These are phyloP conservation scores for Sisymbrium irio DNA, from an alignment of 345 rosid species.

Conservation along the genomic window DNA sequence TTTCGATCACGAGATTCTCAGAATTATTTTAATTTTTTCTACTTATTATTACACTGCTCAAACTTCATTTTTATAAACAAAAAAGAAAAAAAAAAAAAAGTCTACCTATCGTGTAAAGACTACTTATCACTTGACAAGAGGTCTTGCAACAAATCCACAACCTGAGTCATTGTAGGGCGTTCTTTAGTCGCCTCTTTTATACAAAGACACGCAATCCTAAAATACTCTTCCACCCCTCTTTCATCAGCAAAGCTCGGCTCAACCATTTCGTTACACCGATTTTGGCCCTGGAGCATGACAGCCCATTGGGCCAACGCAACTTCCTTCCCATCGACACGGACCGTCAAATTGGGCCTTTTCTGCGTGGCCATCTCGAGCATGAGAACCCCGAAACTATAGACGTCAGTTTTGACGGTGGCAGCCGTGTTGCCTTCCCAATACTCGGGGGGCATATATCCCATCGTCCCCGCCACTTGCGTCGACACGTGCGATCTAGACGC, in stretches of 20 bases:
- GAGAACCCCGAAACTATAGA: slow-evolving; percentile 74
- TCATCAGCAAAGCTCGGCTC: slow-evolving; percentile 13
- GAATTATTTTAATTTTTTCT: background rate
- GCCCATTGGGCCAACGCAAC: slow-evolving; percentile 67
- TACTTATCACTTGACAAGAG: background rate
- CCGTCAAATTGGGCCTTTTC: slow-evolving; percentile 63
- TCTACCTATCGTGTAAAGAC: background rate
- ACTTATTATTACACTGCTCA: background rate
- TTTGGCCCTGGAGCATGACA: slow-evolving; percentile 35
- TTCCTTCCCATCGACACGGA: slow-evolving; percentile 32
- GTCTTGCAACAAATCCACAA: slow-evolving; percentile 36
- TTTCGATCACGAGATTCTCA: background rate
- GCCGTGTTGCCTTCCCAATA: slow-evolving; percentile 65
- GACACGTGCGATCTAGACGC: slow-evolving; percentile 66
- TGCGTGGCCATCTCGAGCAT: slow-evolving; percentile 74
- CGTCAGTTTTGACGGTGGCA: slow-evolving; percentile 67
- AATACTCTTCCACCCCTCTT: slow-evolving; percentile 45
- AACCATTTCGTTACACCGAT: slow-evolving; percentile 50
- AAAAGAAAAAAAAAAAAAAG: background rate
- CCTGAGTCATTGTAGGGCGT: slow-evolving; percentile 58
- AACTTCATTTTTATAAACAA: background rate
- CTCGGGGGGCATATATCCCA: slow-evolving; percentile 99
- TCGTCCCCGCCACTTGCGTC: slow-evolving; percentile 90
- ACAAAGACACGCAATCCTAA: slow-evolving; percentile 62
- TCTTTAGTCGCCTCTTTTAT: slow-evolving; percentile 39